A percentile compares a stretch with the other conserved stretches of the same genome.
Conservation (phyloP, 148 eudicot genomes). For the Dianthus caryophyllus region DNA sequence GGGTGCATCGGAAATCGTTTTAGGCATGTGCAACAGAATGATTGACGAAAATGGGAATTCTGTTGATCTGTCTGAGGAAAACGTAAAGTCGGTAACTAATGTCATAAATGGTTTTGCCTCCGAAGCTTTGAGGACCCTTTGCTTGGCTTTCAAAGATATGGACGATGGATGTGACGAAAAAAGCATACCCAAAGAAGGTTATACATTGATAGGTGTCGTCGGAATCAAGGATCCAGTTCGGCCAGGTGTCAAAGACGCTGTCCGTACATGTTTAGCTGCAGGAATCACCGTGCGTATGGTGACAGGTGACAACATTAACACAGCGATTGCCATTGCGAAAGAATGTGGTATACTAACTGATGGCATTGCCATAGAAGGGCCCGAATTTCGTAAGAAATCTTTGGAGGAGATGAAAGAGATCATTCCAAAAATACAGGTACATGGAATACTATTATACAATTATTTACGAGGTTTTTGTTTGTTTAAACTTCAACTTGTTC, state of each 20-base stretch:
- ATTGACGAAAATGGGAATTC: conserved; percentile 48
- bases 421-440: conserved; percentile 74
- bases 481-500: neutral
- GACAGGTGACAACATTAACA: conserved; percentile 93
- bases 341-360: conserved; percentile 86
- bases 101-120: conserved; percentile 64
- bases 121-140: conserved; percentile 84
- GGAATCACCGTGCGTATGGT: conserved; percentile 95
- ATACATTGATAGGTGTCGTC: conserved; percentile 72
- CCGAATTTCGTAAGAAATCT: conserved; percentile 54
- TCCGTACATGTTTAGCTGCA: conserved; percentile 77
- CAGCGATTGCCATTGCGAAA: conserved; percentile 93
- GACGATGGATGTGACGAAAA: conserved; percentile 31
- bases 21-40: conserved; percentile 57
- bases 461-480: neutral
- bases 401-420: conserved; percentile 49
- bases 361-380: conserved; percentile 84
- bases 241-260: conserved; percentile 77
- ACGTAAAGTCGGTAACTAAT: conserved; percentile 29
- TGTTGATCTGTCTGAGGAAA: conserved; percentile 50
- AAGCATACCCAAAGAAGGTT: conserved; percentile 56
- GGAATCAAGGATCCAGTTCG: conserved; percentile 98
- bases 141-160: conserved; percentile 70
- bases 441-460: neutral
- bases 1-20: conserved; percentile 90